These are phyloP conservation scores for Peterozyma xylosa DNA, from an alignment of 805 yeast genomes.

Conservation along the genomic window DNA sequence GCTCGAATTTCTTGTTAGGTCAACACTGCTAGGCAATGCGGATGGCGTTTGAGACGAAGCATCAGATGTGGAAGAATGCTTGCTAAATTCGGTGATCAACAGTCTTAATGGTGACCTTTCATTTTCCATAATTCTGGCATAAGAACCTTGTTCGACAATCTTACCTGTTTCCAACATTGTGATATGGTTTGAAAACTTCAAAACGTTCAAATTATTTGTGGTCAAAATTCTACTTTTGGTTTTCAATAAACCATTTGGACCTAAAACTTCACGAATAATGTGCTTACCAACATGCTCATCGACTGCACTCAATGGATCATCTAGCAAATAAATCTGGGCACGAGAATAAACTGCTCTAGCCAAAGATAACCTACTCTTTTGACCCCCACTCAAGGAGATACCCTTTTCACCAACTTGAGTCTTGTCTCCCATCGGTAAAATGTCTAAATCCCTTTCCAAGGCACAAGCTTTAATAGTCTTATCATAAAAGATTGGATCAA, in stretches of 20 bases:
- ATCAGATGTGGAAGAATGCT: constrained; percentile 21
- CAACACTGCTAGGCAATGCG: constrained; percentile 12
- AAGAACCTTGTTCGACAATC: constrained; percentile 60
- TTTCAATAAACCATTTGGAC: constrained; percentile 69
- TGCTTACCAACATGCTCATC: constrained; percentile 93
- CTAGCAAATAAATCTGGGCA: constrained; percentile 81
- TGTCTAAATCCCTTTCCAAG: constrained; percentile 62
- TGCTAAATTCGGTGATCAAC: constrained; percentile 59
- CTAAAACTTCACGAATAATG: constrained; percentile 73
- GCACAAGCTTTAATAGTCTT: constrained; percentile 85
- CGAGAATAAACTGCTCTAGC: constrained; percentile 94
- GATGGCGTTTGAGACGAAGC: constrained; percentile 9
- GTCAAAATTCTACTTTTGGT: constrained; percentile 74
- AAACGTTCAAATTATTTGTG: constrained; percentile 79
- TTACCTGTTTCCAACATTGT: constrained; percentile 65
- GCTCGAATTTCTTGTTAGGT: constrained; percentile 10
- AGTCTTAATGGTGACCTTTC: constrained; percentile 42
- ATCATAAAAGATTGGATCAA: constrained; percentile 72
- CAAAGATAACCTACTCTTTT: constrained; percentile 84
- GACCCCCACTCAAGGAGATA: constrained; percentile 91
- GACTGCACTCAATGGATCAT: constrained; percentile 90
- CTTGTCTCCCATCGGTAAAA: constrained; percentile 76
- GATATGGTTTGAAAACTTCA: constrained; percentile 66
- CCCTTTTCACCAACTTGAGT: constrained; percentile 96
- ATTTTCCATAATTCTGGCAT: constrained; percentile 38